Base-by-base conservation (phyloP, 352 stramenopile species). In the Pythium dissimile region DNA sequence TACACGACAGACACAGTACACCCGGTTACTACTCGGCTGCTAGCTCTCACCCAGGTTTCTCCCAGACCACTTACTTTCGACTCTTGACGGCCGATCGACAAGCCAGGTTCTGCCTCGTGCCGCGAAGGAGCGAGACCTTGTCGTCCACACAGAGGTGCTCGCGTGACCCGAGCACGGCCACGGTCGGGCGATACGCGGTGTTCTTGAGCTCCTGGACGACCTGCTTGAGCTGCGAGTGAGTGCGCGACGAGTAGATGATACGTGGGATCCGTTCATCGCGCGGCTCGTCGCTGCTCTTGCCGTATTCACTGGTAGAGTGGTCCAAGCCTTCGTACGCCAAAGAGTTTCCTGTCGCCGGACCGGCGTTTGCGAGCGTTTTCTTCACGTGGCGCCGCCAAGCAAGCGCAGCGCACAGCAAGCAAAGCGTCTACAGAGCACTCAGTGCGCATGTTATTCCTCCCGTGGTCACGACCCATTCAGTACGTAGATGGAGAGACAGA, bases 231-330 rank as follows among this genome's bases (percentile, higher is more conserved):
- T 99, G 97, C n/a, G 92, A 98, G 72, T 99, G 97, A 4, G 97
- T 99, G 23, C 97, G 77, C 28, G 96, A 99, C 48, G 97, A 97
- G 68, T 99, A 99, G 65, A 99, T 98, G 58, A 99, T 98, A 21
- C 89, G 86, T 7, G 92, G 88, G 15, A 91, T 51, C 7, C 66
- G 69, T 9, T 67, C 65, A 9, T 81, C 74, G 8, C 57, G 64
- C 46, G 79, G 21, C 72, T 27, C 46, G 38, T 58, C 50, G 38
- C 18, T 23, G 10, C 21, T 53, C 31, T 49, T 32, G 2, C 44
- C 78, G 2, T 59, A 71, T 10, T 62, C 48, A 5, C 51, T 27
- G 35, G 23, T 51, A n/a, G n/a, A n/a, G 47, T 52, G 54, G 13
- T 23, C 34, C 31, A 47, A 68, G 32, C 75, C 73, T 60, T 92